These are phyloP conservation scores for Macrophomina phaseolina DNA, from an alignment of 2,329 filamentous ascomycete genomes.

Conservation along the genomic window DNA sequence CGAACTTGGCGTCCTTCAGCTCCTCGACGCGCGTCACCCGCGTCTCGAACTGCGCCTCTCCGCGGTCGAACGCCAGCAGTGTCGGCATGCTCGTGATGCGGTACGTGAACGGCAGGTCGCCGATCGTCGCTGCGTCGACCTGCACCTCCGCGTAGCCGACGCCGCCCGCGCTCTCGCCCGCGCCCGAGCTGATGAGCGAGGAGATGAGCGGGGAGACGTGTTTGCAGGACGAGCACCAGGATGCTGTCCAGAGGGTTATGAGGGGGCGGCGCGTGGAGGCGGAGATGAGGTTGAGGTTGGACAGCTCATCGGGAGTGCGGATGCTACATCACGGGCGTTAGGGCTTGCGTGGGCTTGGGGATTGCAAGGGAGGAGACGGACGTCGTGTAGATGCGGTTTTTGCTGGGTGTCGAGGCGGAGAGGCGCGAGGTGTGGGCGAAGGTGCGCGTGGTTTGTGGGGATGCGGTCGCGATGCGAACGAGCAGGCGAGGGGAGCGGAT, in stretches of 20 bases:
- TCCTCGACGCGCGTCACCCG: constrained; percentile 51
- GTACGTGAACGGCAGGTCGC: constrained; percentile 49
- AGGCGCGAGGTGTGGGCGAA: background rate
- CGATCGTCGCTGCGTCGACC: constrained; percentile 53
- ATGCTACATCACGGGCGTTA: constrained; percentile 32
- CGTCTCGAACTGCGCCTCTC: constrained; percentile 56
- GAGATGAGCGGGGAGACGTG: constrained; percentile 50
- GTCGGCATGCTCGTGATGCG: constrained; percentile 56
- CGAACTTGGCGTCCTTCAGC: constrained; percentile 51
- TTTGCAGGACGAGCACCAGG: constrained; percentile 54
- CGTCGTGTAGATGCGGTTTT: constrained; percentile 27
- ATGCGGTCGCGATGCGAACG: background rate
- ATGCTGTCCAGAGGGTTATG: constrained; percentile 58
- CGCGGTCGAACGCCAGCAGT: constrained; percentile 55
- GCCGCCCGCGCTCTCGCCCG: constrained; percentile 53
- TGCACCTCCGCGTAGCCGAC: constrained; percentile 56
- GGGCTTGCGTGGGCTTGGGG: background rate
- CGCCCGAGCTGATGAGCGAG: constrained; percentile 50
- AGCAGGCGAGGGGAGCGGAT: background rate
- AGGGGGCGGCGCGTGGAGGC: constrained; percentile 51
- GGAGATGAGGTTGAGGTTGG: constrained; percentile 55
- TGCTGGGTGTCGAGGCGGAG: background rate
- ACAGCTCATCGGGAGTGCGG: constrained; percentile 54
- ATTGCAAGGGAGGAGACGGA: background rate
- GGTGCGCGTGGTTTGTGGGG: background rate